A percentile compares a stretch with the other conserved stretches of the same genome.
These are phyloP conservation scores for Arachnomyces sp. DNA, from an alignment of 2,329 filamentous ascomycete genomes.

Conservation along the genomic window DNA sequence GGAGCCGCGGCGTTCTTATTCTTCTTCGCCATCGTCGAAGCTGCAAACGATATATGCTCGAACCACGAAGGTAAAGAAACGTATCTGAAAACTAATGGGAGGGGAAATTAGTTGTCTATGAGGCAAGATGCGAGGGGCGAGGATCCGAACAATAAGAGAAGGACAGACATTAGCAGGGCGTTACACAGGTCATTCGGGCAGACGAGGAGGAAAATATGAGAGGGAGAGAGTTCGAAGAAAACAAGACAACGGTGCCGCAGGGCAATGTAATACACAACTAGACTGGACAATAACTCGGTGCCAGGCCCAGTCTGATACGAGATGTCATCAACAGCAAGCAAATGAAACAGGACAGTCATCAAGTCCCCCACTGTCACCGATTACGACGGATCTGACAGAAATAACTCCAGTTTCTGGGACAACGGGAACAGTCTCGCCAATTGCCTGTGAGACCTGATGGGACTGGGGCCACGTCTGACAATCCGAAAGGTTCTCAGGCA, in stretches of 20 bases:
- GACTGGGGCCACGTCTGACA: no score
- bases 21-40: slow-evolving; percentile 22
- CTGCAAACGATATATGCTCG: slow-evolving; percentile 12
- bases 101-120: slow-evolving; percentile 7
- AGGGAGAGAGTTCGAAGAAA: not conserved
- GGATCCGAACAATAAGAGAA: slow-evolving; percentile 12
- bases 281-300: slow-evolving; percentile 1
- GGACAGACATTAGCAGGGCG: slow-evolving; percentile 4
- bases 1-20: no score
- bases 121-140: slow-evolving; percentile 16
- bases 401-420: no score
- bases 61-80: no score
- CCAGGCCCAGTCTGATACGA: not conserved
- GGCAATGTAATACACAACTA: slow-evolving; percentile 4
- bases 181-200: slow-evolving; percentile 4
- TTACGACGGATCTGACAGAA: no score
- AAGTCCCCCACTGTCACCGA: no score
- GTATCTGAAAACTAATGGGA: no score
- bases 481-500: no score
- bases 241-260: not conserved
- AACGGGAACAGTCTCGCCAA: no score
- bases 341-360: no score
- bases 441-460: no score
- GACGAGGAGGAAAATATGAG: slow-evolving; percentile 2
- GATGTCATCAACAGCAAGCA: no score